phyloP scores from a whole-genome alignment of 768 basidiomycete genomes.

The Tricholoma matsutake region DNA sequence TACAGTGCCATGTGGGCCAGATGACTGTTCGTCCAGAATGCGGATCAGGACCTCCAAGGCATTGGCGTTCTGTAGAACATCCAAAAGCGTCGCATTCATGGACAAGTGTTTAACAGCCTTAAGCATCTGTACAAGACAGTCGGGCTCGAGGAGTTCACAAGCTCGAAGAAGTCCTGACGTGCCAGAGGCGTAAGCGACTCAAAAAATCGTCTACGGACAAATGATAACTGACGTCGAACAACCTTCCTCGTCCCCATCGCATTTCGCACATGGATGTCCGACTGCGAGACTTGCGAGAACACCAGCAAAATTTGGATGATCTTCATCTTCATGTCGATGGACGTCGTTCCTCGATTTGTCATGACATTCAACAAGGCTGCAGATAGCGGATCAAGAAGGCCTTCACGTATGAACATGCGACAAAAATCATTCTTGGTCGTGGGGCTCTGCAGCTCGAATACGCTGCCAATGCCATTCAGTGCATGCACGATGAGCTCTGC shows the following conservation, averaged over 20 bases:
- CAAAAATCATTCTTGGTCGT: constrained; percentile 99
- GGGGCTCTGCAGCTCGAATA: constrained; percentile 94
- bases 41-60: constrained; percentile 88
- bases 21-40: constrained; percentile 77
- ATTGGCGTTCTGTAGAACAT: constrained; percentile 94
- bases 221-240: constrained; percentile 67
- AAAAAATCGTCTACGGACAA: background rate
- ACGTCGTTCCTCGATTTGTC: constrained; percentile 60
- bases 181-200: constrained; percentile 42
- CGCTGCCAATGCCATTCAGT: constrained; percentile 89
- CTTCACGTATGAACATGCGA: constrained; percentile 96
- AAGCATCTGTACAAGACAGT: constrained; percentile 83
- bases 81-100: constrained; percentile 86
- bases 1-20: constrained; percentile 79
- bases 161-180: constrained; percentile 59
- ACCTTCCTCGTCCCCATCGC: constrained; percentile 90
- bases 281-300: constrained; percentile 96
- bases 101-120: constrained; percentile 96
- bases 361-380: constrained; percentile 88
- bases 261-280: constrained; percentile 89
- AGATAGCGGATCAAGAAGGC: constrained; percentile 88
- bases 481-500: constrained; percentile 90
- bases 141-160: constrained; percentile 83
- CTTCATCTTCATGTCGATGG: constrained; percentile 79
- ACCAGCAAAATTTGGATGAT: constrained; percentile 86